Conservation (phyloP, 805 yeast species). For the Ogataea kodamae region DNA sequence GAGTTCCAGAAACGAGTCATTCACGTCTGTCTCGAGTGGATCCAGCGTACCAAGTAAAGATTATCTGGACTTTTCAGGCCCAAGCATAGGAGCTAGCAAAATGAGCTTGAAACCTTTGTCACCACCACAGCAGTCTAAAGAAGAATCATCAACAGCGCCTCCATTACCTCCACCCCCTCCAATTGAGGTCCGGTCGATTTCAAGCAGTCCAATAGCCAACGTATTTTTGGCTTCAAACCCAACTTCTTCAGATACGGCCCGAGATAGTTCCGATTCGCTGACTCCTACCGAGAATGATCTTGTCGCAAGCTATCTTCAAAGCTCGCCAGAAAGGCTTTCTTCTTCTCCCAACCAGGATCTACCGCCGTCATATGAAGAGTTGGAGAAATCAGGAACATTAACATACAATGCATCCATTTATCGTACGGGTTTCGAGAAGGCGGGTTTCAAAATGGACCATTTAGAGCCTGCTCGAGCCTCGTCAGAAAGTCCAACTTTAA, state of each 20-base stretch:
- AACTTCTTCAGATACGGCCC: slow-evolving; percentile 2
- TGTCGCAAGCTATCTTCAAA: slow-evolving; percentile 13
- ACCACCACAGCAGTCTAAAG: not conserved
- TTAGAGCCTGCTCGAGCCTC: slow-evolving; percentile 11
- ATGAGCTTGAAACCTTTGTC: slow-evolving; percentile 1
- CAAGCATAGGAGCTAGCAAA: slow-evolving; percentile 5
- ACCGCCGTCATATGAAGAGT: slow-evolving; percentile 34
- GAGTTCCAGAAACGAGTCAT: slow-evolving; percentile 11
- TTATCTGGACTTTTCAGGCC: slow-evolving; percentile 1
- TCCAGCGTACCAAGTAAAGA: slow-evolving; percentile 3
- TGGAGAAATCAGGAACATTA: slow-evolving; percentile 33
- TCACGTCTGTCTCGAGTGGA: slow-evolving; percentile 16
- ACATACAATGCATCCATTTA: slow-evolving; percentile 34
- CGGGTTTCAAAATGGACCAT: slow-evolving; percentile 33
- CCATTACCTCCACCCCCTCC: slow-evolving; percentile 33
- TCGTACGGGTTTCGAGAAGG: slow-evolving; percentile 36
- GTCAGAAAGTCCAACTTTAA: slow-evolving; percentile 8
- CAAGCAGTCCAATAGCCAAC: slow-evolving; percentile 26
- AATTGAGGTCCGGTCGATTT: slow-evolving; percentile 21
- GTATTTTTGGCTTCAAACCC: slow-evolving; percentile 14
- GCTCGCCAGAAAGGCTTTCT: too few relatives aligned
- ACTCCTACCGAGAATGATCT: slow-evolving; percentile 26
- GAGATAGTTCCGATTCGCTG: slow-evolving; percentile 23
- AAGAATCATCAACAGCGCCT: slow-evolving; percentile 15
- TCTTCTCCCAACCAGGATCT: slow-evolving; percentile 21